These are phyloP conservation scores for Saccharomycopsis amapae DNA, from an alignment of 805 yeast species.

Conservation along the genomic window DNA sequence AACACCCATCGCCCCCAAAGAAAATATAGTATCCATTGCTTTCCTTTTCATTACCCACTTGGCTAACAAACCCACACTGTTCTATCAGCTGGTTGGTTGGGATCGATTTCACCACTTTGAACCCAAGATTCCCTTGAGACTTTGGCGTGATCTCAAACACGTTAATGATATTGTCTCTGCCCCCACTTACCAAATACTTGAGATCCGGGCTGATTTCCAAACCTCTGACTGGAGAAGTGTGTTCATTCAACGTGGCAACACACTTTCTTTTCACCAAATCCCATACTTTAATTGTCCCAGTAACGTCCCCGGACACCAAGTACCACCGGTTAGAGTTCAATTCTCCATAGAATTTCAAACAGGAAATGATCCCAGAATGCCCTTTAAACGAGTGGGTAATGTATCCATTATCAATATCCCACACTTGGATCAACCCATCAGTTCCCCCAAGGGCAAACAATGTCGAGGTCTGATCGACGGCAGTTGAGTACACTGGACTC, in stretches of 20 bases:
- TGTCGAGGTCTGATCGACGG: conserved; percentile 74
- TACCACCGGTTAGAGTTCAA: conserved; percentile 63
- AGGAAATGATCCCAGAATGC: conserved; percentile 47
- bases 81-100: conserved; percentile 72
- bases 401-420: conserved; percentile 85
- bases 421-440: conserved; percentile 85
- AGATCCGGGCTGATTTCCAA: conserved; percentile 54
- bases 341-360: conserved; percentile 54
- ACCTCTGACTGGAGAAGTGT: conserved; percentile 81
- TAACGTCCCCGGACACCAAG: conserved; percentile 66
- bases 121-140: conserved; percentile 19
- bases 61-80: conserved; percentile 50
- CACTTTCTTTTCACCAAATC: conserved; percentile 66
- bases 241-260: conserved; percentile 59
- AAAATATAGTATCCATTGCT: conserved; percentile 24
- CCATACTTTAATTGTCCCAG: conserved; percentile 51
- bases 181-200: conserved; percentile 63
- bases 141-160: conserved; percentile 47
- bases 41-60: conserved; percentile 27
- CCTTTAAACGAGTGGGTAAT: conserved; percentile 89
- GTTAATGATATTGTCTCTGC: conserved; percentile 75
- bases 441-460: conserved; percentile 91
- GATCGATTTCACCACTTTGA: conserved; percentile 55
- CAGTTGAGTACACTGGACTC: conserved; percentile 76
- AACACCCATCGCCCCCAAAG: conserved; percentile 73